Base-by-base conservation (phyloP, 2,329 filamentous ascomycete species). In the Botrytis deweyae region DNA sequence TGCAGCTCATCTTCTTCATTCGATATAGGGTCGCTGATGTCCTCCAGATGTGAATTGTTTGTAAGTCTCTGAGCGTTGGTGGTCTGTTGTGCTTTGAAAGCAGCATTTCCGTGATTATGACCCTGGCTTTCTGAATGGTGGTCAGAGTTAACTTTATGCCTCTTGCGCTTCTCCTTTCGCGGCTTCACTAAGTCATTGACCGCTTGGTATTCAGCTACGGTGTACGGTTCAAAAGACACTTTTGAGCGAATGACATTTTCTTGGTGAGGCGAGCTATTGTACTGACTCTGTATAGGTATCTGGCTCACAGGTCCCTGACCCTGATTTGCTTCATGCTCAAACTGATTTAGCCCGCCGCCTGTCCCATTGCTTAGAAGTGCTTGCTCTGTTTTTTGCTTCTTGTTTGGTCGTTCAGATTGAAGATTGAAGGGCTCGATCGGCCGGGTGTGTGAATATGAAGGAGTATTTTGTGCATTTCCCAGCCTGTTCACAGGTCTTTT, bases 1-100 rank as follows among this genome's bases (percentile, higher is more conserved):
- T 69, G 38, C 6, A 38, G 68, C n/a, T 70, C 68, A n/a, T 70
- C 55, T 36, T 64, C 68, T n/a, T 40, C 25, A 40, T 36, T 61
- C 4, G n/a, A 29, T 22, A 70, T 70, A n/a, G 59, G 68, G 44
- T 70, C 68, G 14, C 44, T 42, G 5, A 33, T 40, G n/a, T 70
- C 55, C 10, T 64, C 55, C 20, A 36, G 25, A n/a, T 29, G 9
- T 38, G 67, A 42, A 38, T 7, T 8, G 1, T 36, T 46, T 33
- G 42, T 18, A 29, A 65, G 29, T 22, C 42, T 46, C 63, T 65
- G 36, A 46, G 63, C 63, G 44, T 46, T 65, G 18, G 40, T 18
- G 16, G n/a, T 46, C 29, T 46, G 63, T 36, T 65, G 40, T 46
- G 40, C 40, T 33, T 29, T 42, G 10, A 46, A 65, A 16, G n/a